Conservation (phyloP, 2,329 filamentous ascomycete genomes). For the Huntiella abstrusa region DNA sequence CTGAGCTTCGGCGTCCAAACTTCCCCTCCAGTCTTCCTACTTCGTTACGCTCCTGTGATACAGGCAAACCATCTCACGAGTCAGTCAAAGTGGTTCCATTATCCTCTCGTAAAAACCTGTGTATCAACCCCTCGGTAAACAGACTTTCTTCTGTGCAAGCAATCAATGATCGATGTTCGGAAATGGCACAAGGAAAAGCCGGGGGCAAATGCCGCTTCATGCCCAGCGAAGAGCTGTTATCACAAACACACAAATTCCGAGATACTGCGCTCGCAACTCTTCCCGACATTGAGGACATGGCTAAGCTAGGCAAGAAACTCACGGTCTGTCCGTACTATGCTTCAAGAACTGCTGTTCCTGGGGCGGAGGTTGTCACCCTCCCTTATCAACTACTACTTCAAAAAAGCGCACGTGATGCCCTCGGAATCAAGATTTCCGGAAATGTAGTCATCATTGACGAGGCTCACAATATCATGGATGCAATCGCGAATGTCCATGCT, state of each 20-base stretch:
- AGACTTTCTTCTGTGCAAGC: slow-evolving; percentile 52
- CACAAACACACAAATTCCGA: slow-evolving; percentile 59
- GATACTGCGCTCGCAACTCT: slow-evolving; percentile 70
- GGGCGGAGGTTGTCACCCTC: slow-evolving; percentile 76
- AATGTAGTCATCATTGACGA: slow-evolving; percentile 94
- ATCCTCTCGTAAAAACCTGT: slow-evolving; percentile 71
- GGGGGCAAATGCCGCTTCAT: slow-evolving; percentile 56
- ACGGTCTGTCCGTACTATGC: slow-evolving; percentile 91
- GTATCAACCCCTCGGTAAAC: slow-evolving; percentile 71
- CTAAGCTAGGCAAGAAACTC: slow-evolving; percentile 55
- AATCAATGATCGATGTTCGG: slow-evolving; percentile 85
- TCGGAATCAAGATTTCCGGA: slow-evolving; percentile 68
- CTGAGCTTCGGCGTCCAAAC: slow-evolving; percentile 59
- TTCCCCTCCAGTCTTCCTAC: slow-evolving; percentile 52
- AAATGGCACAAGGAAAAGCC: slow-evolving; percentile 53
- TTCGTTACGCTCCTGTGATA: slow-evolving; percentile 16
- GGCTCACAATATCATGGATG: slow-evolving; percentile 94
- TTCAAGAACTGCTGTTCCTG: slow-evolving; percentile 64
- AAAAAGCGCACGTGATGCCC: slow-evolving; percentile 66
- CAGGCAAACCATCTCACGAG: slow-evolving; percentile 13
- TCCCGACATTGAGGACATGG: slow-evolving; percentile 85
- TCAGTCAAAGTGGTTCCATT: slow-evolving; percentile 62
- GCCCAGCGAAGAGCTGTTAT: slow-evolving; percentile 57
- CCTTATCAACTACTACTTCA: slow-evolving; percentile 85
- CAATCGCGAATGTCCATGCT: slow-evolving; percentile 72